phyloP scores from a whole-genome alignment of 768 basidiomycete genomes.

The Tulasnella sp. region DNA sequence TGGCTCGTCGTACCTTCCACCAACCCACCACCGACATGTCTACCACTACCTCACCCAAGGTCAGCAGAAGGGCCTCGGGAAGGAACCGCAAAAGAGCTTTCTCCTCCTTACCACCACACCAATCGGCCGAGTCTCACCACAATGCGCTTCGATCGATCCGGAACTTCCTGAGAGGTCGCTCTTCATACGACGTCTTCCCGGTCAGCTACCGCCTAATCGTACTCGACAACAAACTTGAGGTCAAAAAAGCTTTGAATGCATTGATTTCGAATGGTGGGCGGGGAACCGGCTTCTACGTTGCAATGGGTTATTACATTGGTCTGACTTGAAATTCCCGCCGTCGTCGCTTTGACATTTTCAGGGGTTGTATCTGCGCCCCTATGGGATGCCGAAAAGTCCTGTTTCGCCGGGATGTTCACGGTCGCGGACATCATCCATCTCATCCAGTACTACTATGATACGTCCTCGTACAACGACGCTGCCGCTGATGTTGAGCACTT shows the following conservation, averaged over 20 bases:
- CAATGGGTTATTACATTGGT: not conserved
- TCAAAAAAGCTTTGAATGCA: constrained; percentile 90
- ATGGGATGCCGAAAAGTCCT: constrained; percentile 92
- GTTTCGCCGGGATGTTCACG: constrained; percentile 97
- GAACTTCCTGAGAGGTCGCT: constrained; percentile 74
- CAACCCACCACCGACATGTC: not conserved
- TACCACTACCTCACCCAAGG: not conserved
- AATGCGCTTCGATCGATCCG: constrained; percentile 55
- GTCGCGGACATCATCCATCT: constrained; percentile 99
- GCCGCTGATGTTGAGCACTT: constrained; percentile 90
- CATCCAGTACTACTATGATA: constrained; percentile 95
- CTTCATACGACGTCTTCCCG: constrained; percentile 94
- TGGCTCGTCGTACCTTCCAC: not conserved
- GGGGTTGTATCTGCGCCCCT: constrained; percentile 97
- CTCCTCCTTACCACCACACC: not conserved
- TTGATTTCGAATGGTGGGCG: constrained; percentile 59
- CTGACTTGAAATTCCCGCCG: constrained; percentile 19
- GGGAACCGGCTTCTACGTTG: not conserved
- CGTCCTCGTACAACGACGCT: constrained; percentile 76
- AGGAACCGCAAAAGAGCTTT: not conserved
- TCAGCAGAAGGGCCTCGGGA: not conserved
- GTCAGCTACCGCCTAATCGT: constrained; percentile 96
- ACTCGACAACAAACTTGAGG: constrained; percentile 90
- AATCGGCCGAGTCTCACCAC: constrained; percentile 33
- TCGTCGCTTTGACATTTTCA: constrained; percentile 34